Base-by-base conservation (phyloP, 805 yeast genomes). In the Pichia cephalocereana region DNA sequence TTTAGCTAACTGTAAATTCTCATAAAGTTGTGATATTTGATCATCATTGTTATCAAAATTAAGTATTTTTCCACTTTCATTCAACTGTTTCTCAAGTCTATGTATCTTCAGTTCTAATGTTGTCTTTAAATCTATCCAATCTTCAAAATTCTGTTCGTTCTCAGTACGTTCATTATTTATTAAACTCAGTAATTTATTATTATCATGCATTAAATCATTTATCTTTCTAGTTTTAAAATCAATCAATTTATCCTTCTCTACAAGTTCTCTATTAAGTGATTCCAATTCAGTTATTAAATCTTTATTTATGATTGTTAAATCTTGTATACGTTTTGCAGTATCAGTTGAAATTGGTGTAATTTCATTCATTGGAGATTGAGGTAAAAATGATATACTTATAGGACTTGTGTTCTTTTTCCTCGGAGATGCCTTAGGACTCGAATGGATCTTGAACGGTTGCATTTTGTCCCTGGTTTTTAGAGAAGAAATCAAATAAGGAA, bases 251-350 rank as follows among this genome's bases (percentile, higher is more conserved):
- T 65, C 68, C 44, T 62, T 66, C 11, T 46, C 19, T 27, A 52
- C 44, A 7, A 71, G 42, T 36, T 68, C 73, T 37, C 53, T 42
- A 44, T 68, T 70, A 12, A 67, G 52, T 43, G 62, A 56, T 47
- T 69, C 72, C 46, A 61, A 60, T 40, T 69, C 72, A n/a, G 58
- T 57, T 14, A 57, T 52, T 4, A 64, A 52, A 23, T 60, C 59
- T 43, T 65, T 64, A 18, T 61, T 59, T 11, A 57, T 54, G 12
- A 64, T 54, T 37, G 60, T 47, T 2, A 62, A 49, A 50, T 65
- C 68, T 14, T 66, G 37, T 14, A 34, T 14, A 34, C 37, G 37
- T 34, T 34, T 34, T 12, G 37, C 37, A 34, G 2, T 14, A 15
- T 34, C 18, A 8, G 37, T 11, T 30, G 32, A 14, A 14, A 12